These are phyloP conservation scores for Phialemoniopsis sp. DNA, from an alignment of 2,329 filamentous ascomycete species.

Conservation along the genomic window DNA sequence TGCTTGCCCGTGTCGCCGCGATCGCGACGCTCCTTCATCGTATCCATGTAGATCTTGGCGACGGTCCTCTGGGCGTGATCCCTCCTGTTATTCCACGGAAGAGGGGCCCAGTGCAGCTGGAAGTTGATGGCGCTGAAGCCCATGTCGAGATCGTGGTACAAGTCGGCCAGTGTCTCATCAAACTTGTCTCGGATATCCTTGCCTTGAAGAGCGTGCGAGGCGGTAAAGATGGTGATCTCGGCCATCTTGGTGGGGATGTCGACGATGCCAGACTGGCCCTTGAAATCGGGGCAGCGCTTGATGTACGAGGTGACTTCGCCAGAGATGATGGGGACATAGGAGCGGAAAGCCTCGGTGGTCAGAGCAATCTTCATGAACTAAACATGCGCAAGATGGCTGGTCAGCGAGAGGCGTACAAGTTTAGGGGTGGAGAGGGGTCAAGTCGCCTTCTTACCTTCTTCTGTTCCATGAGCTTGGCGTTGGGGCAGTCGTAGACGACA, in stretches of 20 bases:
- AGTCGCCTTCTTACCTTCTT: slow-evolving; percentile 57
- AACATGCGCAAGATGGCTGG: not conserved
- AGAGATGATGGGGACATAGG: slow-evolving; percentile 69
- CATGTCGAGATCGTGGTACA: slow-evolving; percentile 78
- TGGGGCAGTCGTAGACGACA: slow-evolving; percentile 82
- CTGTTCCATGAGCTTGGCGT: slow-evolving; percentile 83
- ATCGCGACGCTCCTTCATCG: slow-evolving; percentile 60
- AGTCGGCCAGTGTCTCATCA: slow-evolving; percentile 65
- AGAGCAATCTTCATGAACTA: slow-evolving; percentile 69
- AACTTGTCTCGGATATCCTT: slow-evolving; percentile 71
- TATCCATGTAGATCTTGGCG: slow-evolving; percentile 68
- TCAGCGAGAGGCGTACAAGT: slow-evolving; percentile 1
- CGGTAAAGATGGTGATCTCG: slow-evolving; percentile 80
- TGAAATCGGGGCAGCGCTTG: slow-evolving; percentile 50
- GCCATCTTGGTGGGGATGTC: slow-evolving; percentile 66
- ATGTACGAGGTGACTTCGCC: slow-evolving; percentile 65
- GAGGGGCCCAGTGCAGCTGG: slow-evolving; percentile 72
- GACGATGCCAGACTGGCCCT: slow-evolving; percentile 54
- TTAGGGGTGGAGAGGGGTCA: not conserved
- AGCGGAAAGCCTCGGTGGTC: slow-evolving; percentile 57
- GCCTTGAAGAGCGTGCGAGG: slow-evolving; percentile 70
- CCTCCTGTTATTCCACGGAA: slow-evolving; percentile 70
- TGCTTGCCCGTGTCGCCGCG: slow-evolving; percentile 38
- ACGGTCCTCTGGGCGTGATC: slow-evolving; percentile 74
- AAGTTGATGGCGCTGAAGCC: slow-evolving; percentile 82